Percentiles rank a stretch among this genome's conserved stretches.
phyloP scores from a whole-genome alignment of 495 filamentous ascomycete species.

The Hyaloscypha bicolor region DNA sequence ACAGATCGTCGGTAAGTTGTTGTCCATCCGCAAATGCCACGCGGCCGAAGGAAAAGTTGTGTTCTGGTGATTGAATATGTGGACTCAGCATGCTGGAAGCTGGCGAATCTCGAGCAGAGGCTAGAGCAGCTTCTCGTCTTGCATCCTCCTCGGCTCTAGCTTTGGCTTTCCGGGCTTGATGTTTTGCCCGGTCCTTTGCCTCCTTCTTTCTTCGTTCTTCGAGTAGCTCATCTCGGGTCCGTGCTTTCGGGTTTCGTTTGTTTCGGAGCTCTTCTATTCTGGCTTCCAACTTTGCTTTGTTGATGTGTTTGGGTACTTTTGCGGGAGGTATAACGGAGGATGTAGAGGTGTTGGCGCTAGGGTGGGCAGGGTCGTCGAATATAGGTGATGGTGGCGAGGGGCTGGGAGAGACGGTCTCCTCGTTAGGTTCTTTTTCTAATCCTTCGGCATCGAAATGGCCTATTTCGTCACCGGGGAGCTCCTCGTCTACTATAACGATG shows the following conservation, averaged over 20 bases:
- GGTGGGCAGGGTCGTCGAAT: constrained; percentile 58
- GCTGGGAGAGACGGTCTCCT: constrained; percentile 44
- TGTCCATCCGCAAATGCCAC: constrained; percentile 86
- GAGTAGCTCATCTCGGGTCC: constrained; percentile 84
- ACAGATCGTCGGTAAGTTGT: constrained; percentile 66
- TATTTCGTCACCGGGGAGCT: constrained; percentile 43
- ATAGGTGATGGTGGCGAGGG: constrained; percentile 62
- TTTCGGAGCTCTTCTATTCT: constrained; percentile 82
- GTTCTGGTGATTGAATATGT: constrained; percentile 57
- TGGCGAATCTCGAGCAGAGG: constrained; percentile 60
- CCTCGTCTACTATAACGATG: constrained; percentile 32
- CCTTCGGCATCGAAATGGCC: constrained; percentile 33
- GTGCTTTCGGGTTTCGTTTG: constrained; percentile 77
- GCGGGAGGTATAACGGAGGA: constrained; percentile 67
- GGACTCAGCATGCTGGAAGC: constrained; percentile 63
- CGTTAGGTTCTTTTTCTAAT: constrained; percentile 24
- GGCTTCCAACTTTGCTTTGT: constrained; percentile 72
- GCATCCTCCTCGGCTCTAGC: constrained; percentile 75
- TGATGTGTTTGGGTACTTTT: constrained; percentile 54
- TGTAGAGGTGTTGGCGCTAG: constrained; percentile 69
- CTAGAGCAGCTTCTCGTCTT: constrained; percentile 68
- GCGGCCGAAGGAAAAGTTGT: constrained; percentile 82
- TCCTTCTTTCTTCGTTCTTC: constrained; percentile 87
- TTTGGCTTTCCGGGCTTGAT: constrained; percentile 75
- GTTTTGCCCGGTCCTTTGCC: constrained; percentile 79